phyloP scores from a whole-genome alignment of 768 basidiomycete species.

The Leucocoprinus birnbaumii region DNA sequence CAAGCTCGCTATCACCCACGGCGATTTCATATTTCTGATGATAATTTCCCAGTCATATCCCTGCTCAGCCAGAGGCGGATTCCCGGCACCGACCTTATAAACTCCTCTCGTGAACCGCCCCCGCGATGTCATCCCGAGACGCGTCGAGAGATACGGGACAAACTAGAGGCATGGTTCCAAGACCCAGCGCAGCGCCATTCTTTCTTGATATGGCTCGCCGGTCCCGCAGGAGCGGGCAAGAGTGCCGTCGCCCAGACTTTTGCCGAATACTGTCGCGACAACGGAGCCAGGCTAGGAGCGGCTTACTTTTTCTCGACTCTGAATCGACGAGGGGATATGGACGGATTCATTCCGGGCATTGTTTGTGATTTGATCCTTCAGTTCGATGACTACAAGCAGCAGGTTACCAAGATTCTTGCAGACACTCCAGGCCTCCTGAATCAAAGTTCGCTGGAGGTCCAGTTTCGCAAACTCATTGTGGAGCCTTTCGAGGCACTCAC shows the following conservation, averaged over 20 bases:
- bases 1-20: no score
- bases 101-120: neutral
- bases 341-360: neutral
- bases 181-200: neutral
- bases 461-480: conserved; percentile 4
- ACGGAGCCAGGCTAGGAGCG: conserved; percentile 1
- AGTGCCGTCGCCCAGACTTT: conserved; percentile 9
- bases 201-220: conserved; percentile 9
- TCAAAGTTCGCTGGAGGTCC: neutral
- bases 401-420: neutral
- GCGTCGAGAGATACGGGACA: neutral
- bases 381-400: neutral
- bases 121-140: conserved; percentile 2
- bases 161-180: neutral
- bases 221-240: conserved; percentile 7
- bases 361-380: conserved; percentile 1
- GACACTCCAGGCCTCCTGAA: neutral
- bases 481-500: neutral
- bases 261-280: neutral
- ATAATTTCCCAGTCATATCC: no score
- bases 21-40: no score
- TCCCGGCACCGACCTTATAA: neutral
- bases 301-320: conserved; percentile 7
- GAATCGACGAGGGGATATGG: neutral
- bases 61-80: no score